These are phyloP conservation scores for Globisporangium canariense DNA, from an alignment of 352 stramenopile species.

Conservation along the genomic window DNA sequence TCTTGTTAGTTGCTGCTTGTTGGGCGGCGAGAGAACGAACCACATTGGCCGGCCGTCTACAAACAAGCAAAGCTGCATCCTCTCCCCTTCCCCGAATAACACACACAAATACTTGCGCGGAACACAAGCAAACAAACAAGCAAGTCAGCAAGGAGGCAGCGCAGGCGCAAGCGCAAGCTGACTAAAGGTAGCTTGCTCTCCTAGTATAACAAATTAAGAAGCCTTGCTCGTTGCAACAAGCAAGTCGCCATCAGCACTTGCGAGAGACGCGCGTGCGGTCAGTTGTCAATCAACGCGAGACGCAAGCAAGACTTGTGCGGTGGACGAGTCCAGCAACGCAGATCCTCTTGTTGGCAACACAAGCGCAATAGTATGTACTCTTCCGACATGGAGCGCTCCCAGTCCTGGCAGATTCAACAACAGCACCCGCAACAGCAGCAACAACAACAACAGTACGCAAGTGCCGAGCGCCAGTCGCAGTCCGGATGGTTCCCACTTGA, in stretches of 20 bases:
- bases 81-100: background rate
- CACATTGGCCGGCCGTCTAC: slow-evolving; percentile 7
- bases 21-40: slow-evolving; percentile 3
- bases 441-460: slow-evolving; percentile 12
- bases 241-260: too few relatives aligned
- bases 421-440: slow-evolving; percentile 12
- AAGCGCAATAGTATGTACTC: slow-evolving; percentile 8
- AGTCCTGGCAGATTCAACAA: slow-evolving; percentile 12
- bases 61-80: background rate
- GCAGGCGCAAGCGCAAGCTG: background rate
- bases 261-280: background rate
- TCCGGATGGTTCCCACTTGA: slow-evolving; percentile 57
- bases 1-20: background rate
- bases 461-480: slow-evolving; percentile 25
- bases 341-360: background rate
- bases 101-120: background rate
- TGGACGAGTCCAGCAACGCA: background rate
- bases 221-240: background rate
- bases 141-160: background rate
- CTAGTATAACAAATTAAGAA: background rate
- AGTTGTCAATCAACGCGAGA: background rate
- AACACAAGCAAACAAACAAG: background rate
- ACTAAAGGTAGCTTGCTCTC: too few relatives aligned
- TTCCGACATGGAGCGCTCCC: slow-evolving; percentile 7
- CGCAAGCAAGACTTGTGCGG: background rate